Conservation (phyloP, 805 yeast species). For the Candida boleticola region DNA sequence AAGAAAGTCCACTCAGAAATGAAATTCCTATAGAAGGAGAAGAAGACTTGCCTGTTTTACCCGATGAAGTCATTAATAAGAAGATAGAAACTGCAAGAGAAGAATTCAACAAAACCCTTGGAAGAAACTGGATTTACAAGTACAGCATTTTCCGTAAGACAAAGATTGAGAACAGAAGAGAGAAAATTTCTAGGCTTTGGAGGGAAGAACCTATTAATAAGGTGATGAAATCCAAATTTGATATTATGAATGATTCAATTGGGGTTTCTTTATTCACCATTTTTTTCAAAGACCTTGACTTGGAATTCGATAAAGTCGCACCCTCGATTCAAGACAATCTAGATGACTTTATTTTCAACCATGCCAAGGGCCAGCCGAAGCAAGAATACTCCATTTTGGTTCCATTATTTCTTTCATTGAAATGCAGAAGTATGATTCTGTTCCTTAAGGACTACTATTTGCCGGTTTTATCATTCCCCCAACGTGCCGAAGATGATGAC, state of each 20-base stretch:
- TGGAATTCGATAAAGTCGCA: constrained; percentile 24
- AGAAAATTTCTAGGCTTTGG: constrained; percentile 28
- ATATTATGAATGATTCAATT: constrained; percentile 30
- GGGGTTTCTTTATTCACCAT: constrained; percentile 35
- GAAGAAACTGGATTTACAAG: constrained; percentile 34
- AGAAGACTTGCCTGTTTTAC: constrained; percentile 8
- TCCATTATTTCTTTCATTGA: constrained; percentile 47
- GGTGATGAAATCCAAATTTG: constrained; percentile 29
- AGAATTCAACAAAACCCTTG: constrained; percentile 23
- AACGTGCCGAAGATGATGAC: constrained; percentile 12
- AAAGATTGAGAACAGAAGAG: constrained; percentile 24
- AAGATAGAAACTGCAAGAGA: constrained; percentile 25
- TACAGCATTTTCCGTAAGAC: constrained; percentile 23
- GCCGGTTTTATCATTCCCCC: constrained; percentile 54
- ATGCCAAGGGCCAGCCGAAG: constrained; percentile 52
- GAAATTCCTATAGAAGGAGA: neutral
- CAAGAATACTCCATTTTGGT: constrained; percentile 53
- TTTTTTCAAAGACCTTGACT: constrained; percentile 27
- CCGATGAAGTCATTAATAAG: constrained; percentile 22
- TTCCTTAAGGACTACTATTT: constrained; percentile 55
- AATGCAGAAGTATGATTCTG: constrained; percentile 41
- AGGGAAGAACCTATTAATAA: constrained; percentile 32
- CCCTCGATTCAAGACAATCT: constrained; percentile 22
- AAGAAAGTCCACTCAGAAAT: constrained; percentile 9
- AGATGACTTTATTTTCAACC: constrained; percentile 33